Evolutionary conservation across 83 land plant genomes (phyloP).

Genomic region (Diphasiastrum complanatum): DNA sequence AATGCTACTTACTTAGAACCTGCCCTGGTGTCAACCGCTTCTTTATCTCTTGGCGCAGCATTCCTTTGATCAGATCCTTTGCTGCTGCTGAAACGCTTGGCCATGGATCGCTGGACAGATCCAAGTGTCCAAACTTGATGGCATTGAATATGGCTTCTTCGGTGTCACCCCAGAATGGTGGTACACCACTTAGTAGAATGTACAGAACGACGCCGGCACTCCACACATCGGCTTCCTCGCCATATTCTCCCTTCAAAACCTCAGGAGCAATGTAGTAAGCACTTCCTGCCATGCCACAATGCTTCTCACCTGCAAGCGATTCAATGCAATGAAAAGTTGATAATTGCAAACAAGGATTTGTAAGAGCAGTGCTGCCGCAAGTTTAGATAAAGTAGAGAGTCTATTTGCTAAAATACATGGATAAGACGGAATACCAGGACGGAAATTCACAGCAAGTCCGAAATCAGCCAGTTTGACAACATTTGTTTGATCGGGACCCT

Average conservation of each 20-base stretch:
- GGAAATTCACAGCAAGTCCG: conserved; percentile 41
- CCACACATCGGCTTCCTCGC: conserved; percentile 68
- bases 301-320: conserved; percentile 17
- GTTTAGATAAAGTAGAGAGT: background rate
- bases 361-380: background rate
- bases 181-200: conserved; percentile 49
- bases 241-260: conserved; percentile 49
- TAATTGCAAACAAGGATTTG: background rate
- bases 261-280: conserved; percentile 71
- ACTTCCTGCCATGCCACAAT: conserved; percentile 51
- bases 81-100: conserved; percentile 34
- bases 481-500: background rate
- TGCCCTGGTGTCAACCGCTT: conserved; percentile 51
- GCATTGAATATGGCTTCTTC: conserved; percentile 49
- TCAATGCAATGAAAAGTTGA: background rate
- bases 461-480: conserved; percentile 44
- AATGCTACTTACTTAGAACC: conserved; percentile 59
- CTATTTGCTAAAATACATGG: too few relatives aligned
- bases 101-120: conserved; percentile 45
- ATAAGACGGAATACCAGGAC: conserved; percentile 1
- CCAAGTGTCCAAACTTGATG: conserved; percentile 38
- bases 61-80: conserved; percentile 46
- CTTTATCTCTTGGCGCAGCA: conserved; percentile 48
- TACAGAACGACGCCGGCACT: conserved; percentile 67
- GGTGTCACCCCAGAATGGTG: conserved; percentile 55